Percentiles rank a stretch among this genome's conserved stretches.
phyloP scores from a whole-genome alignment of 345 rosid species.

The Lepidium sativum region DNA sequence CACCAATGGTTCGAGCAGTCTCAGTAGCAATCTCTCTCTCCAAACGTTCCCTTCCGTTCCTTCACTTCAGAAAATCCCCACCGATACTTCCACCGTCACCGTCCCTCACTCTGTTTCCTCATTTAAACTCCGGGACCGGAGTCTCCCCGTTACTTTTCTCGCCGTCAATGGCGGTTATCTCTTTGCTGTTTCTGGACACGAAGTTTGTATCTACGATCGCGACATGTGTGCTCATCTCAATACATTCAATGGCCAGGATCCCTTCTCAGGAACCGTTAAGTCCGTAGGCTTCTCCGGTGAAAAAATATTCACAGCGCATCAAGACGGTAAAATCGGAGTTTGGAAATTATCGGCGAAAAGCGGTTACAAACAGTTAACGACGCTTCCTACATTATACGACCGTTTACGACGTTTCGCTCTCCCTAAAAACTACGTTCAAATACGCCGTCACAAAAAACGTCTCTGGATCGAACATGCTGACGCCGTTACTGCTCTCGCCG shows the following conservation, averaged over 20 bases:
- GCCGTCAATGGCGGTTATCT: slow-evolving; percentile 45
- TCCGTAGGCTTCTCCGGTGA: slow-evolving; percentile 46
- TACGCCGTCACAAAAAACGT: slow-evolving; percentile 64
- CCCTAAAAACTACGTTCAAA: slow-evolving; percentile 71
- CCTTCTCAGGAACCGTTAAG: slow-evolving; percentile 66
- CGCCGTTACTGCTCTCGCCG: slow-evolving; percentile 75
- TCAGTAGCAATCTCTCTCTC: slow-evolving; percentile 64
- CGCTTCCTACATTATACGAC: slow-evolving; percentile 72
- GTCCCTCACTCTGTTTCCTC: slow-evolving; percentile 30
- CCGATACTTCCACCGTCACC: slow-evolving; percentile 33
- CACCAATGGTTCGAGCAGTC: slow-evolving; percentile 28
- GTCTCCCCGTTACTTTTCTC: slow-evolving; percentile 54
- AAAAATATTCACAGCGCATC: slow-evolving; percentile 71
- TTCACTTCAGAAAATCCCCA: slow-evolving; percentile 54
- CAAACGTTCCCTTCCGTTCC: slow-evolving; percentile 75
- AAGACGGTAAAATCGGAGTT: slow-evolving; percentile 78
- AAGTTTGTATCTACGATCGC: slow-evolving; percentile 61
- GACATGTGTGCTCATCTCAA: slow-evolving; percentile 33
- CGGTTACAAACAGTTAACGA: slow-evolving; percentile 39
- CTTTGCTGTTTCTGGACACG: slow-evolving; percentile 56
- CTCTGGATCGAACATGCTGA: slow-evolving; percentile 92
- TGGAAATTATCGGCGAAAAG: slow-evolving; percentile 46
- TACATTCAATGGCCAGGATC: slow-evolving; percentile 36
- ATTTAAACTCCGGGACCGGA: slow-evolving; percentile 29
- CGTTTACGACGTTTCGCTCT: slow-evolving; percentile 61